Conservation (phyloP, 2,329 filamentous ascomycete genomes). For the Talaromyces sp. region DNA sequence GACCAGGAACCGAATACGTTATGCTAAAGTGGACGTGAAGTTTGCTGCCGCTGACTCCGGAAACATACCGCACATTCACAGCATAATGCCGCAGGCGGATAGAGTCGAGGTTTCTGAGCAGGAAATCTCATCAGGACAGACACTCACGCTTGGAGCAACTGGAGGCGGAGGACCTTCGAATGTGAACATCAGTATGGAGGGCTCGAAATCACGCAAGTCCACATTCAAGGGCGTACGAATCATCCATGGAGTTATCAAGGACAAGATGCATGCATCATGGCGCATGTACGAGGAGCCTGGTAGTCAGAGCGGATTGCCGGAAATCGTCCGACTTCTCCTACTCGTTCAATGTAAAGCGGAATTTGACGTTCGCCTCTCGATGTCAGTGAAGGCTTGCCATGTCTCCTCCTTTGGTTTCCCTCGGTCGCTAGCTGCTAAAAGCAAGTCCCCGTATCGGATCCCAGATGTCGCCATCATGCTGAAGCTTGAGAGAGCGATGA, state of each 20-base stretch:
- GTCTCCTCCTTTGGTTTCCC: slow-evolving; percentile 3
- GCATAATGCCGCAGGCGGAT: slow-evolving; percentile 12
- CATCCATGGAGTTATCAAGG: slow-evolving; percentile 13
- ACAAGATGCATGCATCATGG: slow-evolving; percentile 13
- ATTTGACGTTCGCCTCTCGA: background rate
- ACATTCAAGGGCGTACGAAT: slow-evolving; percentile 12
- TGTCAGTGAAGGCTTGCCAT: slow-evolving; percentile 3
- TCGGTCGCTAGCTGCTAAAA: slow-evolving; percentile 2
- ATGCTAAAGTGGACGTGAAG: slow-evolving; percentile 7
- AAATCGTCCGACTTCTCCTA: slow-evolving; percentile 7
- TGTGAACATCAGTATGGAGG: slow-evolving; percentile 13
- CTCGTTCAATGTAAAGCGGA: slow-evolving; percentile 5
- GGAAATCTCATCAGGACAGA: slow-evolving; percentile 12
- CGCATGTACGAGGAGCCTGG: slow-evolving; percentile 12
- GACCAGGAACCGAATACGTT: slow-evolving; percentile 3
- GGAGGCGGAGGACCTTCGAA: slow-evolving; percentile 2
- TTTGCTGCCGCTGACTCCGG: background rate
- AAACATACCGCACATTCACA: background rate
- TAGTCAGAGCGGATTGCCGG: slow-evolving; percentile 12
- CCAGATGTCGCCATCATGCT: background rate
- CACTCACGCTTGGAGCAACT: background rate
- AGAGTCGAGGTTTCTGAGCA: slow-evolving; percentile 11
- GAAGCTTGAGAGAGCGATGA: slow-evolving; percentile 9
- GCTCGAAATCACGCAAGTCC: slow-evolving; percentile 12
- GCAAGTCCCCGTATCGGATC: background rate